Evolutionary conservation across 768 basidiomycete species (phyloP).

Genomic region (Leccinum subgranulosum): DNA sequence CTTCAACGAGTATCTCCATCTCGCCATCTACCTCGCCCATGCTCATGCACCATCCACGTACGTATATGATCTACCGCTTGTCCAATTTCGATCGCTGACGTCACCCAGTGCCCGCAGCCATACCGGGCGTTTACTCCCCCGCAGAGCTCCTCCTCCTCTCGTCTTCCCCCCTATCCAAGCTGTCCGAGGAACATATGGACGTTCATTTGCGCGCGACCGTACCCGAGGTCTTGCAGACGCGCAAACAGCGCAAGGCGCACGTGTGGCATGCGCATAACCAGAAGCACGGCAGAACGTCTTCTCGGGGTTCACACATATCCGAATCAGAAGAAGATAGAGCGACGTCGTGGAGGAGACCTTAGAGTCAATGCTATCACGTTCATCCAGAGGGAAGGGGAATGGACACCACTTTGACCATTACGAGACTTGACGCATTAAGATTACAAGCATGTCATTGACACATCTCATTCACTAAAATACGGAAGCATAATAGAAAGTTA

Average conservation of each 20-base stretch:
- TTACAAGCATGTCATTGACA: background rate
- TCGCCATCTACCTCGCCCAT: background rate
- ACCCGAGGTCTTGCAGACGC: constrained; percentile 28
- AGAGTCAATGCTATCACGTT: background rate
- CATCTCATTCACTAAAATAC: background rate
- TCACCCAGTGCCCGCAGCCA: background rate
- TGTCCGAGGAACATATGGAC: constrained; percentile 3
- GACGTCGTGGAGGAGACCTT: constrained; percentile 16
- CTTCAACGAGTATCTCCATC: constrained; percentile 4
- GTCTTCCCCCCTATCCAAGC: constrained; percentile 18
- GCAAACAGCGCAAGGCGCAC: constrained; percentile 25
- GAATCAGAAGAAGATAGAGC: constrained; percentile 18
- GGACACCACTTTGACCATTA: background rate
- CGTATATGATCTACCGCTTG: background rate
- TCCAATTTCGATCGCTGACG: background rate
- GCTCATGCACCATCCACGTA: background rate
- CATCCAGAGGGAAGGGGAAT: background rate
- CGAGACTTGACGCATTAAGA: background rate
- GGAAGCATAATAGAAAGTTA: background rate
- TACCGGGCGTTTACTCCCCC: constrained; percentile 23
- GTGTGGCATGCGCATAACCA: constrained; percentile 18
- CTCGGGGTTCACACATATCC: constrained; percentile 6
- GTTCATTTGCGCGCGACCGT: constrained; percentile 13
- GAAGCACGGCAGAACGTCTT: background rate
- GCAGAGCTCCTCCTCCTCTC: constrained; percentile 24